phyloP scores from a whole-genome alignment of 768 basidiomycete genomes.

The Termitomyces sp. region DNA sequence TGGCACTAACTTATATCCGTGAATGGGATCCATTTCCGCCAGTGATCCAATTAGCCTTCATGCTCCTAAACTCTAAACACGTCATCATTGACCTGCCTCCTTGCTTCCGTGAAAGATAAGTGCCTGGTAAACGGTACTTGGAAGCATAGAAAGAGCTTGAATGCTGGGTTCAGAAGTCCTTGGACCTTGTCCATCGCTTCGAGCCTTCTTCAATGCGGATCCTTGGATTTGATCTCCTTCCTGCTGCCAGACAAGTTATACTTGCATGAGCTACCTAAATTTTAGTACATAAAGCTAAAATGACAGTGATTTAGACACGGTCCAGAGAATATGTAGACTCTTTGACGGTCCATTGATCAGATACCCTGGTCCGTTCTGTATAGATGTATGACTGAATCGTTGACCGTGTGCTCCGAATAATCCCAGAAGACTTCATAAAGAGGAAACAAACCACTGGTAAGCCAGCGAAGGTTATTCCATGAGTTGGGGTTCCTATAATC shows the following conservation, averaged over 20 bases:
- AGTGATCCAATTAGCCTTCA: not conserved
- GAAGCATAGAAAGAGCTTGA: not conserved
- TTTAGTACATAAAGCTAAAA: not conserved
- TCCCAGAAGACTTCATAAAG: not conserved
- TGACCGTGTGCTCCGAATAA: not conserved
- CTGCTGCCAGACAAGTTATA: too few relatives aligned
- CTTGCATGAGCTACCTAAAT: not conserved
- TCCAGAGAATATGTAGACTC: too few relatives aligned
- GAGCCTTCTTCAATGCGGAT: not conserved
- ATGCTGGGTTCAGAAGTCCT: not conserved
- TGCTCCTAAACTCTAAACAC: not conserved
- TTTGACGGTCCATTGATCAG: too few relatives aligned
- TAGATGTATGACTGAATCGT: not conserved
- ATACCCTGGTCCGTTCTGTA: too few relatives aligned
- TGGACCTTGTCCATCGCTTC: not conserved
- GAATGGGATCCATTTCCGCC: not conserved
- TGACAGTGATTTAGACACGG: too few relatives aligned
- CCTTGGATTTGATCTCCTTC: not conserved
- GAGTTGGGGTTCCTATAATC: not conserved
- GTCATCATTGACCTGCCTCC: not conserved
- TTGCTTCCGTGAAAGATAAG: not conserved
- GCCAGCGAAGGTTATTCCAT: conserved; percentile 1
- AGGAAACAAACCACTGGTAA: not conserved
- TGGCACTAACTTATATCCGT: not conserved
- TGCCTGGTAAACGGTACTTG: not conserved